These are phyloP conservation scores for Didymosphaeria variabile DNA, from an alignment of 2,329 filamentous ascomycete species.

Conservation along the genomic window DNA sequence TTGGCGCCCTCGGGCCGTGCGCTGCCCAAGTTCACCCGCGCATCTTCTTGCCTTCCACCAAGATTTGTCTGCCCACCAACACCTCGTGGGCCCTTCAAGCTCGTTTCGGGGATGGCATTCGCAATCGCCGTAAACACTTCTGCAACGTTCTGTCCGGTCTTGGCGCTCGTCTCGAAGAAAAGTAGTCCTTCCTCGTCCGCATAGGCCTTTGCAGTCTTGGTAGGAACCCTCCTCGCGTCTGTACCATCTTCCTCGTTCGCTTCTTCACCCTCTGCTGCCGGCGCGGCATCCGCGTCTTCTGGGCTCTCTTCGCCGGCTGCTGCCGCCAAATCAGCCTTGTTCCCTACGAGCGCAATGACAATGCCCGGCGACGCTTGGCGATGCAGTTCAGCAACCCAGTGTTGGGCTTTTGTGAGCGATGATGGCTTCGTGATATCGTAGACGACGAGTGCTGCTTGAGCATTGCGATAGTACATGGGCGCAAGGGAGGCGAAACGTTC, in stretches of 20 bases:
- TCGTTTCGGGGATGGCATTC: slow-evolving; percentile 97
- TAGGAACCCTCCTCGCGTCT: slow-evolving; percentile 86
- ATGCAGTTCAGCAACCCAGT: slow-evolving; percentile 98
- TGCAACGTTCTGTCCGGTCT: slow-evolving; percentile 91
- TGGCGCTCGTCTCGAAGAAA: slow-evolving; percentile 98
- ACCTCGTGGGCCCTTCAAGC: slow-evolving; percentile 87
- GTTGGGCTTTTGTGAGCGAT: slow-evolving; percentile 94
- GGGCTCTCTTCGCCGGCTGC: slow-evolving; percentile 44
- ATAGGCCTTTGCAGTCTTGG: slow-evolving; percentile 90
- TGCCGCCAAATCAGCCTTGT: slow-evolving; percentile 83
- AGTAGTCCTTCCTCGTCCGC: slow-evolving; percentile 92
- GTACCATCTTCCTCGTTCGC: slow-evolving; percentile 68
- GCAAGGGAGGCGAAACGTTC: slow-evolving; percentile 96
- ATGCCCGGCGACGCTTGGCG: slow-evolving; percentile 95
- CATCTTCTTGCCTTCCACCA: slow-evolving; percentile 65
- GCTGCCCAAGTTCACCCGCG: slow-evolving; percentile 82
- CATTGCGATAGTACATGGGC: slow-evolving; percentile 99
- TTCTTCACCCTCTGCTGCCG: slow-evolving; percentile 59
- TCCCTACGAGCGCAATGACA: slow-evolving; percentile 95
- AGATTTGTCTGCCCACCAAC: slow-evolving; percentile 65
- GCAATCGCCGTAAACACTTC: slow-evolving; percentile 98
- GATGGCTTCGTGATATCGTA: slow-evolving; percentile 98
- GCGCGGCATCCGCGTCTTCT: slow-evolving; percentile 60
- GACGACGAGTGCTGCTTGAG: slow-evolving; percentile 95
- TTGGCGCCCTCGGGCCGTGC: slow-evolving; percentile 77